Base-by-base conservation (phyloP, 495 filamentous ascomycete species). In the Penicillium alfredii region DNA sequence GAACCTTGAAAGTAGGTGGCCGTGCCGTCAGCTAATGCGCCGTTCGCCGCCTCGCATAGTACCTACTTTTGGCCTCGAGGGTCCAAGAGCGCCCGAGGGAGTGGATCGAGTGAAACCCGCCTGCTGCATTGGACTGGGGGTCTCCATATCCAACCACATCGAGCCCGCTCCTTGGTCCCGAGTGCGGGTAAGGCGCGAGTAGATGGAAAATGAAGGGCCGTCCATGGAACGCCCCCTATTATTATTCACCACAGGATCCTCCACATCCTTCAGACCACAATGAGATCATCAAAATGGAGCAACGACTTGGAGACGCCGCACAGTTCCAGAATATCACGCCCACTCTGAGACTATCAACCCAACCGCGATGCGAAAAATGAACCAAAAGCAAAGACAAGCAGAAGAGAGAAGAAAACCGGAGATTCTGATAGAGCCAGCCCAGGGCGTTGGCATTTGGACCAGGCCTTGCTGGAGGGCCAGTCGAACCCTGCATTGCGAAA, bases 11-110 rank as follows among this genome's bases (percentile, higher is more conserved):
- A 17, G 31, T 25, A 53, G 39, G 35, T 22, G 42, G 44, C 45
- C 30, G 36, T 41, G 40, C 49, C 37, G 45, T 46, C 35, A 43
- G 26, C 49, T 45, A 51, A 50, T 51, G 38, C 48, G 44, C 30
- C 17, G 26, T 46, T 33, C 30, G 42, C 31, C 31, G 42, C 35
- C 40, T 45, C 35, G 49, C 49, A 47, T 42, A 53, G 45, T 40
- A 49, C 42, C 40, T 49, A 39, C 40, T 49, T n/a, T n/a, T 28
- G 43, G 22, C 38, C 35, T 39, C 30, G 19, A 35, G 42, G 39
- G 49, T 47, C 48, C 45, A 52, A 44, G 39, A 40, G 45, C 49
- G 53, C 53, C 53, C 53, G 49, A 43, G 33, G 38, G 34, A 30
- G 49, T 53, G 53, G 49, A 50, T 51, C 45, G 30, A 50, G 35